A percentile compares a stretch with the other conserved stretches of the same genome.
phyloP scores from a whole-genome alignment of 2,329 filamentous ascomycete genomes.

The Sphaerulina populicola region DNA sequence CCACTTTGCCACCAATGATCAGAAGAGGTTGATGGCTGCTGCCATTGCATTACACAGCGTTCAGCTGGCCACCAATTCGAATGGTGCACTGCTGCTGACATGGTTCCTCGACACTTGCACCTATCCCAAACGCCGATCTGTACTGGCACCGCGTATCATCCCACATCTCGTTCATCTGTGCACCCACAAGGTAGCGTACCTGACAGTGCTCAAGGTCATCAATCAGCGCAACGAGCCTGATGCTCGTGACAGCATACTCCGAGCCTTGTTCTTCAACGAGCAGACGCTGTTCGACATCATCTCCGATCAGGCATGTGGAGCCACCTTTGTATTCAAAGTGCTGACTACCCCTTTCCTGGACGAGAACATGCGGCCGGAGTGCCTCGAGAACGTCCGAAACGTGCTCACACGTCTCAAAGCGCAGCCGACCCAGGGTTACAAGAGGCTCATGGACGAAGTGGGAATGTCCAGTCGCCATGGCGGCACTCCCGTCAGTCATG shows the following conservation, averaged over 20 bases:
- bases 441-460: constrained; percentile 97
- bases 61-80: constrained; percentile 90
- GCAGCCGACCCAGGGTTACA: constrained; percentile 90
- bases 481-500: constrained; percentile 32
- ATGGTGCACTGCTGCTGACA: constrained; percentile 84
- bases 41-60: constrained; percentile 95
- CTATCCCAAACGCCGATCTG: constrained; percentile 81
- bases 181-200: constrained; percentile 96
- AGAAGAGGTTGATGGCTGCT: constrained; percentile 88
- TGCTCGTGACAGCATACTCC: constrained; percentile 79
- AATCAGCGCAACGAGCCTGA: constrained; percentile 94
- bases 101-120: constrained; percentile 99
- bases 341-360: constrained; percentile 96
- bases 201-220: constrained; percentile 95
- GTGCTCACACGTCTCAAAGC: constrained; percentile 86
- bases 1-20: constrained; percentile 87
- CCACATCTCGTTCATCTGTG: constrained; percentile 90
- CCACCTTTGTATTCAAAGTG: constrained; percentile 96
- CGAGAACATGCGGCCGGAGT: constrained; percentile 75
- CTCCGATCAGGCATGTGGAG: constrained; percentile 81
- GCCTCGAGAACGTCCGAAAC: constrained; percentile 84
- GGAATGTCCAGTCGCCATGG: constrained; percentile 59
- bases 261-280: constrained; percentile 89
- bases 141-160: constrained; percentile 83
- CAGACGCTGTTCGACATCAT: constrained; percentile 83